Conservation (phyloP, 2,329 filamentous ascomycete genomes). For the Pseudogymnoascus sp. region DNA sequence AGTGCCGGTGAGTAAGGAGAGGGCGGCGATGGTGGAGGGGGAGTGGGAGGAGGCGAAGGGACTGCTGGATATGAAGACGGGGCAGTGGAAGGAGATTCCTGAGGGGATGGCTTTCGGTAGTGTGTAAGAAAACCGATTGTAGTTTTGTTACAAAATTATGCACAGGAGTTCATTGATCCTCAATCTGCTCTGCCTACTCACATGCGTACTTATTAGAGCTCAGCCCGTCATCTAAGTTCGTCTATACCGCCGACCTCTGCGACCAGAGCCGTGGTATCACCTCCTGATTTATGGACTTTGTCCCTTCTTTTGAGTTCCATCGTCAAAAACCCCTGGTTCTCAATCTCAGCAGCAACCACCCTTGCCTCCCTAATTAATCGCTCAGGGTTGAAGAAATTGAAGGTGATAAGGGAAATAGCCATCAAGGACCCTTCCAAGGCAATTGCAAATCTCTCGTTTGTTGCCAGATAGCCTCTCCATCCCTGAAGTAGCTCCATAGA, state of each 20-base stretch:
- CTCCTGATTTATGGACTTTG: not conserved
- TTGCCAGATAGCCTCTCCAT: slow-evolving; percentile 33
- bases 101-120: slow-evolving; percentile 13
- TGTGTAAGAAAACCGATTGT: not conserved
- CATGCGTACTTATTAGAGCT: not conserved
- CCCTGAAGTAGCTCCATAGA: slow-evolving; percentile 38
- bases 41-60: slow-evolving; percentile 20
- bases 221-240: not conserved
- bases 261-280: not conserved
- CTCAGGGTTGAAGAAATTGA: slow-evolving; percentile 21
- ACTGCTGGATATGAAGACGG: slow-evolving; percentile 21
- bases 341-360: not conserved
- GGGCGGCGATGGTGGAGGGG: slow-evolving; percentile 22
- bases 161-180: not conserved
- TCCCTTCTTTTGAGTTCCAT: not conserved
- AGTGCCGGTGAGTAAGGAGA: slow-evolving; percentile 23
- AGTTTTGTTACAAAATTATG: not conserved
- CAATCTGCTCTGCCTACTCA: not conserved
- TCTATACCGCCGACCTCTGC: not conserved
- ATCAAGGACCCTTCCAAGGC: slow-evolving; percentile 35
- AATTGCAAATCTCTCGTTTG: slow-evolving; percentile 34
- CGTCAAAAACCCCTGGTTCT: not conserved
- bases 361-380: not conserved
- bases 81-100: slow-evolving; percentile 24
- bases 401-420: slow-evolving; percentile 29